Conservation (phyloP, 2,329 filamentous ascomycete species). For the Corniculantispora saksenae region DNA sequence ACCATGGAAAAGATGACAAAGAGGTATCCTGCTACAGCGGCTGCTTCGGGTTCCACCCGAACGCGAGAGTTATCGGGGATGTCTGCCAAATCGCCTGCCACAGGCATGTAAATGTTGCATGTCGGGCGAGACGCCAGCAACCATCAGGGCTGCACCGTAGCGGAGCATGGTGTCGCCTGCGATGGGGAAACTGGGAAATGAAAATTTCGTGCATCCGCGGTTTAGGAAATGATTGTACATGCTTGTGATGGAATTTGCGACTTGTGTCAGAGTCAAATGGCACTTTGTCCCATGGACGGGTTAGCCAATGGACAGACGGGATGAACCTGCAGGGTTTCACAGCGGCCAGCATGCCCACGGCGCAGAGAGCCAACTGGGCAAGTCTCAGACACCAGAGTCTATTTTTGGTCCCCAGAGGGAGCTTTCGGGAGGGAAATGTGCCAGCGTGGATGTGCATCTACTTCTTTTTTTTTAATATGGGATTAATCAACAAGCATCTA, state of each 20-base stretch:
- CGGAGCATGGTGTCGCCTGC: background rate
- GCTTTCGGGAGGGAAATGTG: background rate
- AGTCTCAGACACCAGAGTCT: background rate
- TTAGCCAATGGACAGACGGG: background rate
- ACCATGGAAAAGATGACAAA: background rate
- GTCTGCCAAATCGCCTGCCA: background rate
- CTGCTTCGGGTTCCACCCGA: background rate
- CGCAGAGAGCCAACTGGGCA: background rate
- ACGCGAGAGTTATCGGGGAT: background rate
- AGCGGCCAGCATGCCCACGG: background rate
- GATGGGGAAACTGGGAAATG: background rate
- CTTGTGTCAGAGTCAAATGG: background rate
- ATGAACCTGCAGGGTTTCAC: background rate
- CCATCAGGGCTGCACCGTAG: background rate
- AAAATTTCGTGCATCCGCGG: background rate
- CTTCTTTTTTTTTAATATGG: background rate
- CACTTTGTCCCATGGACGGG: background rate
- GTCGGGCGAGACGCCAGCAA: background rate
- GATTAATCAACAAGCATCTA: background rate
- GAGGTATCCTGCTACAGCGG: background rate
- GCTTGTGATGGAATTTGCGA: background rate
- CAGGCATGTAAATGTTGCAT: background rate
- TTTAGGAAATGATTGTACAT: background rate
- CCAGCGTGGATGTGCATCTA: background rate
- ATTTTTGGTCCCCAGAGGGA: slow-evolving; percentile 1